These are phyloP conservation scores for Aristolochia californica DNA, from an alignment of 164 flowering plant species.

Conservation along the genomic window DNA sequence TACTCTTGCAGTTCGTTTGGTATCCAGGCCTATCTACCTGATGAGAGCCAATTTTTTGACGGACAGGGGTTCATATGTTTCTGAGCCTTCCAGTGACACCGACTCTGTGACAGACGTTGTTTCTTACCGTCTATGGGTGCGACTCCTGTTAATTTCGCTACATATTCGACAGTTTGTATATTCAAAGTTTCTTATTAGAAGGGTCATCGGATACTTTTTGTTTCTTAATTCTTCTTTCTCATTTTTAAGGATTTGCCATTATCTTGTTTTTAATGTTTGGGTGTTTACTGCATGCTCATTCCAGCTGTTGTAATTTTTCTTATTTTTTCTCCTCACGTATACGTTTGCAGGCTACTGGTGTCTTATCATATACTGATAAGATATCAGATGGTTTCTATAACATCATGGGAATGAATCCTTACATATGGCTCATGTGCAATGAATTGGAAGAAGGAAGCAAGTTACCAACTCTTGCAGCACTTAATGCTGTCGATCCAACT, in stretches of 20 bases:
- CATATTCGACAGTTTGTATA: neutral
- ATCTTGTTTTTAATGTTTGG: too few relatives aligned
- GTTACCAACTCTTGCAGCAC: conserved; percentile 57
- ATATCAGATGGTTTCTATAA: conserved; percentile 91
- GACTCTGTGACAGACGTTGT: conserved; percentile 43
- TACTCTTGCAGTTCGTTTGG: conserved; percentile 48
- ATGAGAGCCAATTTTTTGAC: conserved; percentile 29
- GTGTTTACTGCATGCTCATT: neutral
- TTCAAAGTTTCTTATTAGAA: neutral
- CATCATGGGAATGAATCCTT: conserved; percentile 91
- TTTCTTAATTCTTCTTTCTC: too few relatives aligned
- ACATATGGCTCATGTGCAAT: conserved; percentile 88
- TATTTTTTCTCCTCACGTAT: neutral
- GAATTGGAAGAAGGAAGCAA: conserved; percentile 62
- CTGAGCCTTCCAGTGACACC: conserved; percentile 24
- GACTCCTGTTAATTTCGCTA: neutral
- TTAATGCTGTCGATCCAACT: conserved; percentile 48
- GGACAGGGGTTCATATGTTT: conserved; percentile 12
- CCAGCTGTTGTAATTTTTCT: neutral
- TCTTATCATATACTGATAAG: conserved; percentile 77
- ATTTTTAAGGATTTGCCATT: too few relatives aligned
- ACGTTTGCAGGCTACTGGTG: conserved; percentile 66
- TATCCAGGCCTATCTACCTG: conserved; percentile 38
- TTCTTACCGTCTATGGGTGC: conserved; percentile 87
- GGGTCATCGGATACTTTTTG: too few relatives aligned